These are phyloP conservation scores for Aspergillus sp. DNA, from an alignment of 2,329 filamentous ascomycete species.

Conservation along the genomic window DNA sequence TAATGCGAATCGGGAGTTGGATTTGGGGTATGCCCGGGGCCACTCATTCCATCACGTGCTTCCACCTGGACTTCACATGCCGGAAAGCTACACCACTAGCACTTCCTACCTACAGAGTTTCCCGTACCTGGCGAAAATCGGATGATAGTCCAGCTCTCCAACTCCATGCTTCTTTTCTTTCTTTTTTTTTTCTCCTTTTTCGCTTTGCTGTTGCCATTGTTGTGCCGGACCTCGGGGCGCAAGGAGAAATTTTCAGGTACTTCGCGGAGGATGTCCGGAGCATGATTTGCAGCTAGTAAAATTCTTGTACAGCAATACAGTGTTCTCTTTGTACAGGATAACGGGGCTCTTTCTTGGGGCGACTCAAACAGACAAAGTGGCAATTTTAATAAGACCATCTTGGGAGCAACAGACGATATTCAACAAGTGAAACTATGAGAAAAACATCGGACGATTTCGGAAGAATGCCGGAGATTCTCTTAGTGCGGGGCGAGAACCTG, in stretches of 20 bases:
- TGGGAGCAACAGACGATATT: not conserved
- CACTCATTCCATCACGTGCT: not conserved
- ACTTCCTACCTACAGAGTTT: not conserved
- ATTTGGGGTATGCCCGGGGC: not conserved
- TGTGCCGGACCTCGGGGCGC: too few species aligned
- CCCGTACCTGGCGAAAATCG: not conserved
- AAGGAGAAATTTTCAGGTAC: not conserved
- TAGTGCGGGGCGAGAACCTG: slow-evolving; percentile 9
- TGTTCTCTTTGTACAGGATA: too few species aligned
- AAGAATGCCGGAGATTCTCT: slow-evolving; percentile 10
- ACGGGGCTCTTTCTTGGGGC: not conserved
- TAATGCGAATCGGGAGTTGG: too few species aligned
- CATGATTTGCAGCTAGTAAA: not conserved
- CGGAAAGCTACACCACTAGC: not conserved
- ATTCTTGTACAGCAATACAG: not conserved
- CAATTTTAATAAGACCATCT: not conserved
- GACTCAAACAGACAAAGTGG: not conserved
- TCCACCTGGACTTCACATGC: not conserved
- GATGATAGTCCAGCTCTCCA: not conserved
- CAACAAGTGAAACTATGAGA: too few species aligned
- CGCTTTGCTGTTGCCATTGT: too few species aligned
- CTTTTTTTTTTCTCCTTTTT: too few species aligned
- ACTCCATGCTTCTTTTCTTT: too few species aligned
- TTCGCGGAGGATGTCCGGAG: not conserved
- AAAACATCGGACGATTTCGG: slow-evolving; percentile 15